phyloP scores from a whole-genome alignment of 129 eudicot genomes.

The Tagetes patula region DNA sequence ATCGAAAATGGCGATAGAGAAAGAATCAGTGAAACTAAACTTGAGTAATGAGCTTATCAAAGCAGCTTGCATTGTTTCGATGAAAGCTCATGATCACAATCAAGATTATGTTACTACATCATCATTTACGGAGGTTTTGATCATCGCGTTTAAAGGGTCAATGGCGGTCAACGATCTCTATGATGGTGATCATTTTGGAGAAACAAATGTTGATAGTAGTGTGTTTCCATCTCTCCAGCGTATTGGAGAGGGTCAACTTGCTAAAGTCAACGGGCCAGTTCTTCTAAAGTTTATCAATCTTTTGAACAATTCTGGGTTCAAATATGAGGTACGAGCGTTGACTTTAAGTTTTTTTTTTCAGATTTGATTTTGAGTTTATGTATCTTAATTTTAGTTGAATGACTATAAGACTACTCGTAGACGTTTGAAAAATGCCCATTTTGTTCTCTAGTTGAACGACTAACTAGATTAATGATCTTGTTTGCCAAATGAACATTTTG shows the following conservation, averaged over 20 bases:
- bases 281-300: constrained; percentile 5
- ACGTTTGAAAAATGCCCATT: too few species aligned
- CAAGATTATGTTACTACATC: constrained; percentile 8
- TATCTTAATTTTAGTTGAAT: too few species aligned
- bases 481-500: too few species aligned
- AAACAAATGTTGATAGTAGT: neutral
- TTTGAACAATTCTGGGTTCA: constrained; percentile 8
- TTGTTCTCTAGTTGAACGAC: too few species aligned
- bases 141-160: constrained; percentile 23
- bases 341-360: neutral
- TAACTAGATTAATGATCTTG: too few species aligned
- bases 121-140: neutral
- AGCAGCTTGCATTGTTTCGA: constrained; percentile 15
- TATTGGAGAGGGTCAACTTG: constrained; percentile 30
- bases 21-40: constrained; percentile 9
- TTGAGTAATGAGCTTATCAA: constrained; percentile 13
- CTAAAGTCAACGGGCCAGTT: constrained; percentile 28
- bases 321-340: constrained; percentile 18
- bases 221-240: constrained; percentile 29
- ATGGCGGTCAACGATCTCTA: constrained; percentile 8
- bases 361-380: neutral
- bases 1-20: constrained; percentile 24
- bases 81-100: constrained; percentile 20
- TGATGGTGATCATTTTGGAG: constrained; percentile 24
- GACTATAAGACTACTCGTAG: too few species aligned